Conservation (phyloP, 2,329 filamentous ascomycete genomes). For the Pseudogymnoascus verrucosus region DNA sequence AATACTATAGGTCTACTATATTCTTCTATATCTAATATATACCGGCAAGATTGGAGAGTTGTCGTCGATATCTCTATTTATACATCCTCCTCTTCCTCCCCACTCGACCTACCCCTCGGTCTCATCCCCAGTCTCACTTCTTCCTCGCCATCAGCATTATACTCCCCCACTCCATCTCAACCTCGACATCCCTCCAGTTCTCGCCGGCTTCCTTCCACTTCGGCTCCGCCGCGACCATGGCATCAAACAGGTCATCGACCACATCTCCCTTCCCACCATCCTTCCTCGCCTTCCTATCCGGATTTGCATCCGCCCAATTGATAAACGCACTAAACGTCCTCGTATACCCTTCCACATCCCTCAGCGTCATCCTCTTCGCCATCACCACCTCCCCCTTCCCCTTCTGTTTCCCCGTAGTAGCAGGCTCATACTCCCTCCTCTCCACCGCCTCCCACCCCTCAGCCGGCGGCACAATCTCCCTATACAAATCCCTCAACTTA, state of each 20-base stretch:
- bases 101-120: background rate
- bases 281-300: slow-evolving; percentile 38
- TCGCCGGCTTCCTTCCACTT: slow-evolving; percentile 41
- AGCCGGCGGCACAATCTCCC: slow-evolving; percentile 43
- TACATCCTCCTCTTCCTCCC: background rate
- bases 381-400: slow-evolving; percentile 41
- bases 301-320: slow-evolving; percentile 50
- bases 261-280: slow-evolving; percentile 53
- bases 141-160: slow-evolving; percentile 49
- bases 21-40: background rate
- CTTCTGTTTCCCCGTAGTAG: slow-evolving; percentile 31
- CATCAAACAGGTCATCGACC: slow-evolving; percentile 54
- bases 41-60: background rate
- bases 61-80: background rate
- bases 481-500: slow-evolving; percentile 44
- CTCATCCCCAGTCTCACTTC: slow-evolving; percentile 16
- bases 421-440: slow-evolving; percentile 51
- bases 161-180: slow-evolving; percentile 55
- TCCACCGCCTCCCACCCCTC: slow-evolving; percentile 44
- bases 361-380: slow-evolving; percentile 45
- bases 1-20: background rate
- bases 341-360: slow-evolving; percentile 52
- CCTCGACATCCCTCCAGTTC: slow-evolving; percentile 44
- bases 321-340: slow-evolving; percentile 53
- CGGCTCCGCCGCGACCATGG: slow-evolving; percentile 45